Evolutionary conservation across 176 grass and related monocot genomes (phyloP).

Genomic region (Miscanthus lutarioriparius): DNA sequence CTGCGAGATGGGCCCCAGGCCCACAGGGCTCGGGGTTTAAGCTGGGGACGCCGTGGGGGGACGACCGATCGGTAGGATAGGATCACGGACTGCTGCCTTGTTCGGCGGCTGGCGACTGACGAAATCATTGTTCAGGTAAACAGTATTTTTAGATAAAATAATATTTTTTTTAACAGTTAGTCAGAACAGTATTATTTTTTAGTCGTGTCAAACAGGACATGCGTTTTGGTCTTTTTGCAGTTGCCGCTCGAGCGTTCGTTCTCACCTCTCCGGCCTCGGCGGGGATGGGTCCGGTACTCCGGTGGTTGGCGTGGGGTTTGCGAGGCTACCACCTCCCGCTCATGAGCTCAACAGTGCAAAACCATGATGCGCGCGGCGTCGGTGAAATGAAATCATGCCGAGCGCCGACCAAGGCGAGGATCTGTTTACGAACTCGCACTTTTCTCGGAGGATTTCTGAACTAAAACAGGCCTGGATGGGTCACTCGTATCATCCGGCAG

Average conservation of each 20-base stretch:
- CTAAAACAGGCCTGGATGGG: background rate
- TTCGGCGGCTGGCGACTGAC: too few species aligned
- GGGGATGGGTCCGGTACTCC: background rate
- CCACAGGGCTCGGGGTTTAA: conserved; percentile 1
- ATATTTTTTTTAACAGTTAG: too few species aligned
- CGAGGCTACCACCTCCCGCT: background rate
- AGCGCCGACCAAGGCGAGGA: background rate
- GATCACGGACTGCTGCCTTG: background rate
- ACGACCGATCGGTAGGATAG: background rate
- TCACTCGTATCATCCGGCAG: too few species aligned
- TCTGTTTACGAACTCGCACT: background rate
- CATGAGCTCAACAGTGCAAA: conserved; percentile 17
- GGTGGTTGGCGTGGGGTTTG: background rate
- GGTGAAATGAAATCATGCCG: background rate
- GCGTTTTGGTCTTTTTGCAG: background rate
- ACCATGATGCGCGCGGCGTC: background rate
- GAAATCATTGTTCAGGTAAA: too few species aligned
- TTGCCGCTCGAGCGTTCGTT: background rate
- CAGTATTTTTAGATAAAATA: too few species aligned
- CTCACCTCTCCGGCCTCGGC: background rate
- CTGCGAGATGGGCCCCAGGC: background rate
- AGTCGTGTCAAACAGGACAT: too few species aligned
- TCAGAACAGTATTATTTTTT: too few species aligned
- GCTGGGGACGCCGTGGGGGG: background rate
- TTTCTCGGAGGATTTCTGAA: background rate